phyloP scores from a whole-genome alignment of 2,329 filamentous ascomycete species.

The Sporothrix brasiliensis region DNA sequence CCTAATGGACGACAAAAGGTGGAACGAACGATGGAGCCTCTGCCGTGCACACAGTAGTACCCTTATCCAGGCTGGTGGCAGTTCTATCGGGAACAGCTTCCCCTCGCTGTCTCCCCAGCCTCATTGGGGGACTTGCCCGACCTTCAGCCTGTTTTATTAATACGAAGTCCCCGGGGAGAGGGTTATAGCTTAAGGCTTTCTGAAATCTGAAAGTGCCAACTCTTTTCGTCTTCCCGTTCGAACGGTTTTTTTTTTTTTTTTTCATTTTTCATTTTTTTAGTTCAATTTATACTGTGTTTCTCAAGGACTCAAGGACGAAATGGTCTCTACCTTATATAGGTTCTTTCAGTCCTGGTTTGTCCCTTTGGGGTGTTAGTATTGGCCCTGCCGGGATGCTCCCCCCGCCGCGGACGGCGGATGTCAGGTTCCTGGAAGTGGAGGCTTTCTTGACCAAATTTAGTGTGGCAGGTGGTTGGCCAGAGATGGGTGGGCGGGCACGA shows the following conservation, averaged over 20 bases:
- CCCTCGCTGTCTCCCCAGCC: not conserved
- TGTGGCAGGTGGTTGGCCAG: not conserved
- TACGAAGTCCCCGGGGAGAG: not conserved
- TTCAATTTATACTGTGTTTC: no score
- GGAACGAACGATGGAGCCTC: not conserved
- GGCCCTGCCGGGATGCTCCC: not conserved
- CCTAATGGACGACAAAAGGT: not conserved
- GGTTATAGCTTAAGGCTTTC: no score
- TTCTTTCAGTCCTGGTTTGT: not conserved
- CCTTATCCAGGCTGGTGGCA: not conserved
- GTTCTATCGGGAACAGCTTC: conserved; percentile 16
- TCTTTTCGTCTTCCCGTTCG: not conserved
- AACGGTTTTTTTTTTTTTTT: no score
- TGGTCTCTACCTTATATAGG: no score
- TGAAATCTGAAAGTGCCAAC: no score
- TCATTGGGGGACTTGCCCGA: not conserved
- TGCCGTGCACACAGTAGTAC: not conserved
- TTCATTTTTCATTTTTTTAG: no score
- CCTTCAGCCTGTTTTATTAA: conserved; percentile 17
- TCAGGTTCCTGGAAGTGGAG: conserved; percentile 9
- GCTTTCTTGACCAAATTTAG: conserved; percentile 3
- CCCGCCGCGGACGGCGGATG: conserved; percentile 23
- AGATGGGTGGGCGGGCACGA: not conserved
- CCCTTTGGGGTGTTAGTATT: not conserved
- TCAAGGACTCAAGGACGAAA: no score